Percentiles rank a stretch among this genome's conserved stretches.
Conservation (phyloP, 108 stramenopile species). For the Cyclotella cryptica region DNA sequence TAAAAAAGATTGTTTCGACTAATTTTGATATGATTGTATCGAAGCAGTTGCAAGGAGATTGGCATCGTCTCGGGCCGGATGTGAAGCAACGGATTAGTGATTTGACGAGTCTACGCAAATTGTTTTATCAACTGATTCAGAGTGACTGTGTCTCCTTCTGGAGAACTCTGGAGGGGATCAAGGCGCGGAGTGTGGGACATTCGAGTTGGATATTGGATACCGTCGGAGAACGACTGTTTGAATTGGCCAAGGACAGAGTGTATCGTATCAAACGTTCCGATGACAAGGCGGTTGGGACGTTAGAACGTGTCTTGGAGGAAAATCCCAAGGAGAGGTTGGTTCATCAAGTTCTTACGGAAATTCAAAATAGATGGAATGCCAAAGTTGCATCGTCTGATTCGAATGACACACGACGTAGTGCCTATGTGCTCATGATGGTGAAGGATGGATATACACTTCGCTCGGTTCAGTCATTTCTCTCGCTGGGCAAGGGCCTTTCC, state of each 20-base stretch:
- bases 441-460: conserved; percentile 85
- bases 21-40: conserved; percentile 87
- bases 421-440: conserved; percentile 87
- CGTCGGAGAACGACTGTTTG: conserved; percentile 90
- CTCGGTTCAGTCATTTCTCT: conserved; percentile 71
- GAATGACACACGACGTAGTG: conserved; percentile 7
- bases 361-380: conserved; percentile 57
- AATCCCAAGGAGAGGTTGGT: conserved; percentile 94
- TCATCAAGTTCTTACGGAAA: conserved; percentile 85
- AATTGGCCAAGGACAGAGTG: conserved; percentile 90
- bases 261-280: conserved; percentile 63
- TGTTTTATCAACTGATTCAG: conserved; percentile 91
- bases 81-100: conserved; percentile 93
- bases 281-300: conserved; percentile 48
- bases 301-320: conserved; percentile 85
- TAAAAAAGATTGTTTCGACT: conserved; percentile 91
- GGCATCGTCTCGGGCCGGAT: conserved; percentile 88
- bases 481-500: conserved; percentile 57
- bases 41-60: conserved; percentile 94
- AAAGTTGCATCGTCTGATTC: conserved; percentile 15
- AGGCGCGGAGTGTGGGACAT: conserved; percentile 72
- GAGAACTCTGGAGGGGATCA: conserved; percentile 76
- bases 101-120: conserved; percentile 82
- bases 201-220: conserved; percentile 91
- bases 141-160: conserved; percentile 95